Base-by-base conservation (phyloP, 305 asterid genomes). In the Rubia tinctorum region DNA sequence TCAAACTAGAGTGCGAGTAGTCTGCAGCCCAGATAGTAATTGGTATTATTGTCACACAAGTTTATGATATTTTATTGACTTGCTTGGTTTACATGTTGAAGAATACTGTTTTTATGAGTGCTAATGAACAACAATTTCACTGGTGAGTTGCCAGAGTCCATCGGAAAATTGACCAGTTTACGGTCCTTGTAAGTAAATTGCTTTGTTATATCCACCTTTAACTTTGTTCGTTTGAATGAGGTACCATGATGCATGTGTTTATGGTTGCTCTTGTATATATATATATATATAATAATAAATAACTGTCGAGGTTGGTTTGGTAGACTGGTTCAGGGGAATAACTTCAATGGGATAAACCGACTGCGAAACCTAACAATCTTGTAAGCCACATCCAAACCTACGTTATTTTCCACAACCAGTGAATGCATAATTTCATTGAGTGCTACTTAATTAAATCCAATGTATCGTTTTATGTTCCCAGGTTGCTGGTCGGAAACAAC, bases 71-170 rank as follows among this genome's bases (percentile, higher is more conserved):
- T 56, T 18, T 18, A 56, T 18, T 56, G 22, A 20, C 10, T 56
- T 8, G 27, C 23, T 56, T n/a, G 62, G 10, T 27, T 59, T 59
- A 20, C 9, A 23, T 23, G 13, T 10, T 59, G 34, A 63, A 63
- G 17, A 4, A 11, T 30, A 34, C 4, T 30, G 4, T 6, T 63
- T 63, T 37, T 34, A 63, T 34, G 68, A 37, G 8, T 6, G 37
- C 22, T 63, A 7, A 63, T 30, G 68, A 63, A 63, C 23, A 63
- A 63, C 11, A 63, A 63, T 63, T 63, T 63, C 45, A 30, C 68
- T 34, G 68, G 68, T 63, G 23, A 63, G 40, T 15, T 63, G 11
- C 68, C 68, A 9, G 7, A 0, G 8, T 30, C 45, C 22, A 34
- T 63, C 9, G 40, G 44, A 11, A 42, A 63, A 30, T 44, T 63